Percentiles rank a stretch among this genome's conserved stretches.
Evolutionary conservation across 1,139 yeast species (phyloP).

Genomic region (Kluyveromyces marxianus): DNA sequence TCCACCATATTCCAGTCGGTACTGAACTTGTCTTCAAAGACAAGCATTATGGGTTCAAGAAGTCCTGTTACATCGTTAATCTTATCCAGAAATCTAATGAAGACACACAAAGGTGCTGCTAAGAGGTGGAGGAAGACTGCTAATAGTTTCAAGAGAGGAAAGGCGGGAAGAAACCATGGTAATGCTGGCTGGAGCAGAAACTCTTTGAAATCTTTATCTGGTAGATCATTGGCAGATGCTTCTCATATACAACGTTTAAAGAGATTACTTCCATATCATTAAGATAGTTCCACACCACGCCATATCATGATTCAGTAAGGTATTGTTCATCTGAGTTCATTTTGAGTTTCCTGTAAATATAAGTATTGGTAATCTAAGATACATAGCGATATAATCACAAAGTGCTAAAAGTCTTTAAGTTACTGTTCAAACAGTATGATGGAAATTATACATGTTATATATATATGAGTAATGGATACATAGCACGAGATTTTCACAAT

Average conservation of each 20-base stretch:
- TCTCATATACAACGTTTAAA: conserved; percentile 42
- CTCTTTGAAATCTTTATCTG: conserved; percentile 55
- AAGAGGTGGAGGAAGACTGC: conserved; percentile 77
- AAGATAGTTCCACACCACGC: background rate
- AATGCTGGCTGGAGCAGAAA: conserved; percentile 79
- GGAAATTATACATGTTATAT: background rate
- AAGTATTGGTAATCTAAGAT: background rate
- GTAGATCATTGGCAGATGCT: conserved; percentile 49
- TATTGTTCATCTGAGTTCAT: too few species aligned
- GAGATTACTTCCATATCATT: conserved; percentile 37
- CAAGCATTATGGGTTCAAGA: background rate
- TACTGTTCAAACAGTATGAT: too few species aligned
- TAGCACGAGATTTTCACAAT: background rate
- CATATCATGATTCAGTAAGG: background rate
- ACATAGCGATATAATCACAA: too few species aligned
- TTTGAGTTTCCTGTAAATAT: background rate
- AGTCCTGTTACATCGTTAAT: conserved; percentile 3
- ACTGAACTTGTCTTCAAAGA: background rate
- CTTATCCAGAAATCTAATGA: conserved; percentile 32
- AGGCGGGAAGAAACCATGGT: conserved; percentile 88
- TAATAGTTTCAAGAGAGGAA: conserved; percentile 53
- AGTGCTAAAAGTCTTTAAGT: too few species aligned
- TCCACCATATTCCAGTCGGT: background rate
- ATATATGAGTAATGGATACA: background rate
- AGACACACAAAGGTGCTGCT: conserved; percentile 49